Evolutionary conservation across 306 rosid genomes (phyloP).

Genomic region (Vigna angularis): DNA sequence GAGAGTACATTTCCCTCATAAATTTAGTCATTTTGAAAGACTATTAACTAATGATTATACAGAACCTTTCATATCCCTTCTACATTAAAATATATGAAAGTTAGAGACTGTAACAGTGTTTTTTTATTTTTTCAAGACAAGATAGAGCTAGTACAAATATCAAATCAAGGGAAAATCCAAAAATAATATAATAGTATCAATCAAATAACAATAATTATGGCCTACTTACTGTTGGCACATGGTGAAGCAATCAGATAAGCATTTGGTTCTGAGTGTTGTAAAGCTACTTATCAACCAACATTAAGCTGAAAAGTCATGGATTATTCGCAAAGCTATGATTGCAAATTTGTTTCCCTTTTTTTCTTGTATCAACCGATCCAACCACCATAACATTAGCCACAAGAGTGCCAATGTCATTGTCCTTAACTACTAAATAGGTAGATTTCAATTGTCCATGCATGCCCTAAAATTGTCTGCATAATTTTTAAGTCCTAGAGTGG

Average conservation of each 20-base stretch:
- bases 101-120: background rate
- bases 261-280: conserved; percentile 27
- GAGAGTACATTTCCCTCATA: conserved; percentile 4
- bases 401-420: conserved; percentile 34
- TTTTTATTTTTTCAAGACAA: background rate
- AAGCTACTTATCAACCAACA: conserved; percentile 45
- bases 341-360: conserved; percentile 16
- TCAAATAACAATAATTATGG: conserved; percentile 36
- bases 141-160: conserved; percentile 14
- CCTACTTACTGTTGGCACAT: conserved; percentile 31
- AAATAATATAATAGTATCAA: background rate
- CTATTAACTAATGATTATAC: conserved; percentile 17
- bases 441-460: conserved; percentile 19
- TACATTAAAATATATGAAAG: background rate
- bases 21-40: conserved; percentile 14
- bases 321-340: conserved; percentile 47
- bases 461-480: conserved; percentile 33
- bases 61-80: background rate
- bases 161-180: background rate
- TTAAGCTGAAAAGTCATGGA: conserved; percentile 46
- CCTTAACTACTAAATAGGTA: conserved; percentile 27
- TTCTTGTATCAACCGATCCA: conserved; percentile 23
- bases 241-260: conserved; percentile 48
- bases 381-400: conserved; percentile 41
- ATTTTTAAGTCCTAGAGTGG: background rate